Conservation (phyloP, 176 grass and related monocot genomes). For the Luzula sylvatica region DNA sequence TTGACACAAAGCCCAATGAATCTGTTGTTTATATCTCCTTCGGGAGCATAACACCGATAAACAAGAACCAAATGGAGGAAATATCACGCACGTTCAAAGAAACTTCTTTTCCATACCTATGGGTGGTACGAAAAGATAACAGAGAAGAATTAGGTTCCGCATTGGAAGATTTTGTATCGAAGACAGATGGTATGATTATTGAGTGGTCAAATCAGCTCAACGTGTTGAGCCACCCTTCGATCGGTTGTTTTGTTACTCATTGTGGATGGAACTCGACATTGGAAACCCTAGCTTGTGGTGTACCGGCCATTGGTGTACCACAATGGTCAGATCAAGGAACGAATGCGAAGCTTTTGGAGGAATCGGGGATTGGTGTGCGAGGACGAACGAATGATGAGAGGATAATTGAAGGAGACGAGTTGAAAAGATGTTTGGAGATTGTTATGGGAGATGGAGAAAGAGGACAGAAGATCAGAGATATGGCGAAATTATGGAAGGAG, state of each 20-base stretch:
- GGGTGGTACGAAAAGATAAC: constrained; percentile 32
- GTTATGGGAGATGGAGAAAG: constrained; percentile 21
- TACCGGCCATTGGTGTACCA: constrained; percentile 24
- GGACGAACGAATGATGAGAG: constrained; percentile 4
- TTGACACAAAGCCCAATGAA: constrained; percentile 9
- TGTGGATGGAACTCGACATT: constrained; percentile 51
- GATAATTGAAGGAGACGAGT: constrained; percentile 20
- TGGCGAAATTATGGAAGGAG: constrained; percentile 7
- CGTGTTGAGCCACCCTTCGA: constrained; percentile 30
- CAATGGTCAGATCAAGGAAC: constrained; percentile 28
- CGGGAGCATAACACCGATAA: constrained; percentile 37
- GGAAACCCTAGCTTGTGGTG: constrained; percentile 26
- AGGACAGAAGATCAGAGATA: constrained; percentile 14
- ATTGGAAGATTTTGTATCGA: neutral
- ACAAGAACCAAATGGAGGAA: constrained; percentile 29
- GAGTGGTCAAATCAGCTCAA: constrained; percentile 44
- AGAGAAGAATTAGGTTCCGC: neutral
- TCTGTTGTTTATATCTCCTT: constrained; percentile 51
- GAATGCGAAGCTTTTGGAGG: constrained; percentile 21
- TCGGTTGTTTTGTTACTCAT: constrained; percentile 52
- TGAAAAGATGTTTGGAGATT: constrained; percentile 43
- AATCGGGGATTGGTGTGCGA: constrained; percentile 19
- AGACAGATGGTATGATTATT: constrained; percentile 27
- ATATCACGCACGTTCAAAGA: constrained; percentile 13
- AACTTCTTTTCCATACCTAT: constrained; percentile 23